phyloP scores from a whole-genome alignment of 176 grass and related monocot genomes.

The Sorghum bicolor region DNA sequence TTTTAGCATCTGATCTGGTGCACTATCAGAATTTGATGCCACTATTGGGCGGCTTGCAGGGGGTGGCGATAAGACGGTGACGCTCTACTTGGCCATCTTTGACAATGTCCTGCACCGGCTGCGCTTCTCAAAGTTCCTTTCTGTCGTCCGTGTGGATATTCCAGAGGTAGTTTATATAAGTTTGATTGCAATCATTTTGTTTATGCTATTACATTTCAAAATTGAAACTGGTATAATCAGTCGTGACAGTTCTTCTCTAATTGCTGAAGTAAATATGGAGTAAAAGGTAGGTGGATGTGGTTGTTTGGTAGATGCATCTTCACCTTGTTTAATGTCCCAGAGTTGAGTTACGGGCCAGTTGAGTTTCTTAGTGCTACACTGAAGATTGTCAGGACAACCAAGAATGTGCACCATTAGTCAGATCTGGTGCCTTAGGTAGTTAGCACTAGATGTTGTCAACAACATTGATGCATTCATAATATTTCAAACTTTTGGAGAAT shows the following conservation, averaged over 20 bases:
- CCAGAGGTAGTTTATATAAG: slow-evolving; percentile 24
- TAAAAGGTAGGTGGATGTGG: background rate
- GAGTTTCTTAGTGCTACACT: background rate
- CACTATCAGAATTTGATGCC: background rate
- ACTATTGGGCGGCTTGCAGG: slow-evolving; percentile 34
- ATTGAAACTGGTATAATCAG: background rate
- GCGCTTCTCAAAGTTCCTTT: slow-evolving; percentile 81
- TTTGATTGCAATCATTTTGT: slow-evolving; percentile 1
- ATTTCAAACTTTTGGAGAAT: background rate
- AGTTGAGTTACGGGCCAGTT: background rate
- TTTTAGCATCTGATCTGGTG: background rate
- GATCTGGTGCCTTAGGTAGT: background rate
- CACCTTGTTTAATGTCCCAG: background rate
- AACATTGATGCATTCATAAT: background rate
- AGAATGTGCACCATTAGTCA: background rate
- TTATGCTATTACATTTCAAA: background rate
- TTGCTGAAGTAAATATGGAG: slow-evolving; percentile 9
- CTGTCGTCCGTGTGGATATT: slow-evolving; percentile 48
- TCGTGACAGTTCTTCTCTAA: background rate
- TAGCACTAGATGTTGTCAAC: background rate
- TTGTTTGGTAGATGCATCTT: slow-evolving; percentile 2
- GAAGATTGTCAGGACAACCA: background rate
- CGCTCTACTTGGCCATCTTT: slow-evolving; percentile 65
- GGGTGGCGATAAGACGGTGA: slow-evolving; percentile 32
- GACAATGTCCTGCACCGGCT: slow-evolving; percentile 68